Evolutionary conservation across 148 eudicot genomes (phyloP).

Genomic region (Selenicereus undatus): DNA sequence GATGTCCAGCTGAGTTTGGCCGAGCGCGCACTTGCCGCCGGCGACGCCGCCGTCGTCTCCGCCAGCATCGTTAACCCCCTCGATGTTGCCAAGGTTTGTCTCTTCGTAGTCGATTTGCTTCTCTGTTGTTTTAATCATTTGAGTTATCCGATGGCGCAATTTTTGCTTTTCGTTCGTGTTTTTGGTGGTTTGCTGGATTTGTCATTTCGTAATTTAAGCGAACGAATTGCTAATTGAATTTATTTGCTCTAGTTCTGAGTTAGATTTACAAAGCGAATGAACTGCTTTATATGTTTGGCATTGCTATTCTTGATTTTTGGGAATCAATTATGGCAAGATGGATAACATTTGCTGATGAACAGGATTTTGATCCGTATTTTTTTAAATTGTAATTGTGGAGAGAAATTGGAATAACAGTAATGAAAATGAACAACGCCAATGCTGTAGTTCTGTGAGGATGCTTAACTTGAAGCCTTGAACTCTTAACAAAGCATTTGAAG

Average conservation of each 20-base stretch:
- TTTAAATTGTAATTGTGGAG: neutral
- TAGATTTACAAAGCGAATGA: neutral
- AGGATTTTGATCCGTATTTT: neutral
- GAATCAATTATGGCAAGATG: neutral
- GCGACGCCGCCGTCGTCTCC: constrained; percentile 80
- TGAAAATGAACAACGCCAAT: neutral
- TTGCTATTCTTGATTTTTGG: neutral
- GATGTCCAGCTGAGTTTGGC: constrained; percentile 46
- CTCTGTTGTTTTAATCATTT: neutral
- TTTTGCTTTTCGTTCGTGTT: neutral
- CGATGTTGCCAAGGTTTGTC: constrained; percentile 77
- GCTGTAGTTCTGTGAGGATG: neutral
- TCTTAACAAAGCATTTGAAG: too few species aligned
- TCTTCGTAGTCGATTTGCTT: too few species aligned
- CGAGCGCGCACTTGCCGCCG: constrained; percentile 72
- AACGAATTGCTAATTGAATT: neutral
- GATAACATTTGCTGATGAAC: neutral
- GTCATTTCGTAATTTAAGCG: neutral
- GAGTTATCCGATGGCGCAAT: neutral
- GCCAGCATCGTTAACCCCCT: constrained; percentile 91
- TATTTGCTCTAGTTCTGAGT: neutral
- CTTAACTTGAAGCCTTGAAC: too few species aligned
- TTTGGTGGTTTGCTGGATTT: neutral
- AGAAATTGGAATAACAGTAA: neutral
- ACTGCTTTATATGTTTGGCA: neutral